Percentiles rank a stretch among this genome's conserved stretches.
Evolutionary conservation across 2,329 filamentous ascomycete species (phyloP).

Genomic region (Emmonsiellopsis sp.): DNA sequence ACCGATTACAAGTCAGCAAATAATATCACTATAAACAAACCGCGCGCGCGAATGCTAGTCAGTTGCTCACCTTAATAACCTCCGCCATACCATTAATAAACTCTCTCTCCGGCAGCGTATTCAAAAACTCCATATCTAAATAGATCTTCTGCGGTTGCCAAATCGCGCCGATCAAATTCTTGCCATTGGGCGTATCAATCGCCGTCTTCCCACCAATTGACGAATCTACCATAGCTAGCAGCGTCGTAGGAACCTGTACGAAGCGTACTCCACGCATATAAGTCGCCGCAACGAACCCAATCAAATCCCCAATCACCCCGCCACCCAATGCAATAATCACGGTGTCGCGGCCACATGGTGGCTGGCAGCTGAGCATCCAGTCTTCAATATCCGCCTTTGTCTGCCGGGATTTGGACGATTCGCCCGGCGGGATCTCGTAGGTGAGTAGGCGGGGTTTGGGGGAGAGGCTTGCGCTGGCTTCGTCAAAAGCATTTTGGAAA

Average conservation of each 20-base stretch:
- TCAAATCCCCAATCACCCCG: slow-evolving; percentile 96
- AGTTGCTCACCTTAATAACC: slow-evolving; percentile 60
- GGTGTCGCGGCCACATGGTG: slow-evolving; percentile 83
- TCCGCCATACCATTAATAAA: slow-evolving; percentile 99
- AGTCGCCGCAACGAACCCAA: slow-evolving; percentile 92
- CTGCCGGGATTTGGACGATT: slow-evolving; percentile 84
- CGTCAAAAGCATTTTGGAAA: slow-evolving; percentile 61
- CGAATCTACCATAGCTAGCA: slow-evolving; percentile 96
- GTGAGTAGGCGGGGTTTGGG: slow-evolving; percentile 63
- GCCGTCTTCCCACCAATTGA: slow-evolving; percentile 98
- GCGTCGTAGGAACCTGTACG: slow-evolving; percentile 89
- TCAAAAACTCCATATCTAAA: slow-evolving; percentile 84
- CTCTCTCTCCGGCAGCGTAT: slow-evolving; percentile 80
- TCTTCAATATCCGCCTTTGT: slow-evolving; percentile 96
- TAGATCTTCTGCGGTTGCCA: slow-evolving; percentile 95
- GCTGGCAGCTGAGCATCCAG: slow-evolving; percentile 80
- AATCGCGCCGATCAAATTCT: slow-evolving; percentile 92
- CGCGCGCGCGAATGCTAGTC: not conserved
- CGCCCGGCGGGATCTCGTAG: slow-evolving; percentile 80
- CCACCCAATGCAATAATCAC: slow-evolving; percentile 91
- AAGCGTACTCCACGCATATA: slow-evolving; percentile 98
- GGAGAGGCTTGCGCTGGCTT: slow-evolving; percentile 36
- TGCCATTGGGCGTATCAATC: slow-evolving; percentile 90
- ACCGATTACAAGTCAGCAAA: not conserved
- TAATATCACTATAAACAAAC: not conserved